phyloP scores from a whole-genome alignment of 2,329 filamentous ascomycete species.

The Alternaria sp. region DNA sequence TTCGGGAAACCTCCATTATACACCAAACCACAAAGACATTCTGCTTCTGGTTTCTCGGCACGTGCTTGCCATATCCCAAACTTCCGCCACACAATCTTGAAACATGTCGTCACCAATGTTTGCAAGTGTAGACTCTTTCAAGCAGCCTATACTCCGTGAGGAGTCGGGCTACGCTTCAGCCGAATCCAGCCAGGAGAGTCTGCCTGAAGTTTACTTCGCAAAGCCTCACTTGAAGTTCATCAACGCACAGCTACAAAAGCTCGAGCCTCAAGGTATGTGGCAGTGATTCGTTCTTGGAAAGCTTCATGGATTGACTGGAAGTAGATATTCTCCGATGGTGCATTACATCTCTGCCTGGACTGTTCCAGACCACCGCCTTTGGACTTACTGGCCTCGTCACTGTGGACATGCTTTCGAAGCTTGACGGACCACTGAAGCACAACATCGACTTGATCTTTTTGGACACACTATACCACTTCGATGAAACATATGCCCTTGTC shows the following conservation, averaged over 20 bases:
- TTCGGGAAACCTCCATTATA: constrained; percentile 25
- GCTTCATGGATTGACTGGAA: constrained; percentile 33
- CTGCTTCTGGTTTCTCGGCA: constrained; percentile 28
- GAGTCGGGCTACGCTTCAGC: constrained; percentile 89
- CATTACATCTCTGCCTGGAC: constrained; percentile 86
- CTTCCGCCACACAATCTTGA: constrained; percentile 13
- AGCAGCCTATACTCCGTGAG: constrained; percentile 49
- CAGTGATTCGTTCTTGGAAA: neutral
- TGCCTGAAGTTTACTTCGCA: constrained; percentile 85
- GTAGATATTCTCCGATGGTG: constrained; percentile 89
- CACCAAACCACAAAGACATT: constrained; percentile 18
- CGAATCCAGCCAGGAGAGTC: constrained; percentile 66
- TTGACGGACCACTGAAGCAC: constrained; percentile 67
- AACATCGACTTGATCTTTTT: constrained; percentile 63
- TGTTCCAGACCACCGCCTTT: constrained; percentile 68
- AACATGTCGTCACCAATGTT: constrained; percentile 44
- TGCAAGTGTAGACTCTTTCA: constrained; percentile 33
- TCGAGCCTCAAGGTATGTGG: constrained; percentile 76
- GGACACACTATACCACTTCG: constrained; percentile 64
- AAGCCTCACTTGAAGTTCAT: constrained; percentile 88
- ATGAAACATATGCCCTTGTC: constrained; percentile 61
- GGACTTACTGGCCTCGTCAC: constrained; percentile 62
- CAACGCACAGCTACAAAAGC: constrained; percentile 86
- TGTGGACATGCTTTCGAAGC: constrained; percentile 76
- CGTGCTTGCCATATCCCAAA: constrained; percentile 21